phyloP scores from a whole-genome alignment of 129 eudicot species.

The Pseudognaphalium luteoalbum region DNA sequence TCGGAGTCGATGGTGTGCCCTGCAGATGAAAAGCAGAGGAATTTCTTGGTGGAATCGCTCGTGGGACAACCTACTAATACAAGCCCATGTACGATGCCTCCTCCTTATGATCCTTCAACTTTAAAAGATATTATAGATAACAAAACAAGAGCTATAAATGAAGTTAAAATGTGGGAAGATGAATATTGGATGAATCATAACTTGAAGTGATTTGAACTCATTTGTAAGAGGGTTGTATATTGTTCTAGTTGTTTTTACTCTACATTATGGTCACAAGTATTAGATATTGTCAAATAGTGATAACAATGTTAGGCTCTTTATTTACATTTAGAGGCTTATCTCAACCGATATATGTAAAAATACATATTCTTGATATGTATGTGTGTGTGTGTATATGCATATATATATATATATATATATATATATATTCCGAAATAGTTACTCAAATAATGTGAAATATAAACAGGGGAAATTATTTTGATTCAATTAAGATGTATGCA shows the following conservation, averaged over 20 bases:
- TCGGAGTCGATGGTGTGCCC: constrained; percentile 65
- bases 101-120: constrained; percentile 54
- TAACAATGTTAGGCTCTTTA: not conserved
- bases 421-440: too few species aligned
- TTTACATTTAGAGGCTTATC: not conserved
- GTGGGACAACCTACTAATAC: constrained; percentile 50
- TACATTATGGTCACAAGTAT: constrained; percentile 1
- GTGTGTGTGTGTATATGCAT: too few species aligned
- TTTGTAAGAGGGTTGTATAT: not conserved
- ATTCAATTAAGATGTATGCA: too few species aligned
- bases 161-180: constrained; percentile 73
- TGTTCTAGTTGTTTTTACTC: not conserved
- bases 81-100: constrained; percentile 61
- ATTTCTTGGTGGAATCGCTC: constrained; percentile 58
- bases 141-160: constrained; percentile 37
- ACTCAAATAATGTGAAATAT: too few species aligned
- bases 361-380: too few species aligned
- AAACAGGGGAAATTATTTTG: too few species aligned
- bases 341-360: not conserved
- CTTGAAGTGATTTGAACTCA: constrained; percentile 21
- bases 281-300: not conserved
- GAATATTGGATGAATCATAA: constrained; percentile 51
- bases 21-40: constrained; percentile 47
- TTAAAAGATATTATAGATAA: constrained; percentile 44
- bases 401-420: too few species aligned